Base-by-base conservation (phyloP, 768 basidiomycete species). In the Russula emetica region DNA sequence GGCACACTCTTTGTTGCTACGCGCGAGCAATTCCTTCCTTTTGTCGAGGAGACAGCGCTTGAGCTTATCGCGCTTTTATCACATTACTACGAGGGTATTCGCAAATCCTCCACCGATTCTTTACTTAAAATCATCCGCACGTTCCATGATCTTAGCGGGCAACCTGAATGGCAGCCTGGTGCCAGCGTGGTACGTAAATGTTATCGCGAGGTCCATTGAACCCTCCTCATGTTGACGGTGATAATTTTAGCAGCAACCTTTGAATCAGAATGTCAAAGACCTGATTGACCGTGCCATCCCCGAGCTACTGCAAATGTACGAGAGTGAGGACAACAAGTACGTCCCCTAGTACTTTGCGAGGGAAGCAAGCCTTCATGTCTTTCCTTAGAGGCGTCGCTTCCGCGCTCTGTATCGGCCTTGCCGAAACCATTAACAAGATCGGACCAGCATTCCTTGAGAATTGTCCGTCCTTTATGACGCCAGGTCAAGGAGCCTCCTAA, bases 11-110 rank as follows among this genome's bases (percentile, higher is more conserved):
- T 98, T 73, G 80, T 84, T 34, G 82, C 90, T 13, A 93, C 92
- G 34, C 85, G 86, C 70, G 76, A 74, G 53, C 87, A 92, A 71
- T 98, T 96, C 86, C 80, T 98, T 70, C 93, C 94, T 5, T 98
- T 83, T 72, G 85, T 98, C 66, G 94, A 98, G 77, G 78, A 82
- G 66, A 87, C 83, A 69, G 85, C 90, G 52, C 77, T 92, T 57
- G 87, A 89, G 70, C 85, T 99, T 57, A 80, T 92, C 71, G 78
- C 79, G 14, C 82, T 95, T 47, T 79, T 98, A 30, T 78, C 85
- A 16, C 96, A 99, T 78, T 96, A 94, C 76, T 98, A 98, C 74
- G 96, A 98, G 74, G 97, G 96, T 34, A 97, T 99, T 76, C 82
- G 97, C 71, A 98, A 98, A 80, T 85, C 90, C 52, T 88, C 94